Conservation (phyloP, 83 land plant genomes). For the Picea mariana region DNA sequence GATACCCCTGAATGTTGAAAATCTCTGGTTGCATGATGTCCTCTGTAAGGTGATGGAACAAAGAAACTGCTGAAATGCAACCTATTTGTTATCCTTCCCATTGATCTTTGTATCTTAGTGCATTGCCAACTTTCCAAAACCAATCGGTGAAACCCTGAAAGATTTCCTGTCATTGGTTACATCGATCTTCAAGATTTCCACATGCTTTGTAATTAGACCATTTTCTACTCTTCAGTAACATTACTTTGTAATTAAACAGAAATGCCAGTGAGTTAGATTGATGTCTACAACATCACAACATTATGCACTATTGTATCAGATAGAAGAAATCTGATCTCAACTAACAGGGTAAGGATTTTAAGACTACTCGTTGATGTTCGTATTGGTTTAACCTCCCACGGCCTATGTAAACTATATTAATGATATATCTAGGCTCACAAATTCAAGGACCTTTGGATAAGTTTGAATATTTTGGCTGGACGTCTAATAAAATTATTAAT, state of each 20-base stretch:
- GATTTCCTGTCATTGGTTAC: not conserved
- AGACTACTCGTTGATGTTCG: not conserved
- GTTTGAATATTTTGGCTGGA: too few relatives aligned
- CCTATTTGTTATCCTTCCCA: not conserved
- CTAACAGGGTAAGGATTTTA: not conserved
- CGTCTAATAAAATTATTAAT: too few relatives aligned
- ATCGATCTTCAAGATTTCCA: constrained; percentile 8
- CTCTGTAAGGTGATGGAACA: too few relatives aligned
- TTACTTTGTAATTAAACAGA: not conserved
- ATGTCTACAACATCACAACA: not conserved
- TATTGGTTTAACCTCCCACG: not conserved
- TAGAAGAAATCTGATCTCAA: not conserved
- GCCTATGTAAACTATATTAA: too few relatives aligned
- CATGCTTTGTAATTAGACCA: not conserved
- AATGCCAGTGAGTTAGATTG: not conserved
- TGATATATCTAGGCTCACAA: too few relatives aligned
- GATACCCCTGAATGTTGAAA: too few relatives aligned
- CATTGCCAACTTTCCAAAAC: constrained; percentile 11
- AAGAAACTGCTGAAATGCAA: not conserved
- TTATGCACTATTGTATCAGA: not conserved
- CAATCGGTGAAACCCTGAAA: not conserved
- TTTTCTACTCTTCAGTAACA: not conserved
- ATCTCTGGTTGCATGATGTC: too few relatives aligned
- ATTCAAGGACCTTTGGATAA: too few relatives aligned
- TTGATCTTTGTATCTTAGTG: not conserved